Conservation (phyloP, 1,284 basidiomycete species). For the Prillingera fragicola region DNA sequence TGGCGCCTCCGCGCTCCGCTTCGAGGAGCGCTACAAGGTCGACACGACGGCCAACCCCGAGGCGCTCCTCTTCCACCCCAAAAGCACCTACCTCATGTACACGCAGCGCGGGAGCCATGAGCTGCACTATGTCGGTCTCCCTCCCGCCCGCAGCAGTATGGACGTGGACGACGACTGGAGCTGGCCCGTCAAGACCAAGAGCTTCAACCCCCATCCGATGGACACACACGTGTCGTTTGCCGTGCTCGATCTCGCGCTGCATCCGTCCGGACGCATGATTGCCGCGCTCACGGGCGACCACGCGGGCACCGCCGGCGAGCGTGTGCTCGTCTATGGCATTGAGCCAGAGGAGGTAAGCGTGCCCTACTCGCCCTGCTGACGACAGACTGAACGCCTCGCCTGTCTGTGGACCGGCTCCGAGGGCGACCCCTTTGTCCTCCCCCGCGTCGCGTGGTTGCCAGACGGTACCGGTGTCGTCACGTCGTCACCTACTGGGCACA, state of each 20-base stretch:
- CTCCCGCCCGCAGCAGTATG: conserved; percentile 2
- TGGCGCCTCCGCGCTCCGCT: conserved; percentile 34
- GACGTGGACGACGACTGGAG: conserved; percentile 1
- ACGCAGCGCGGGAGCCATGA: conserved; percentile 37
- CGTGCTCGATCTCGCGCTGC: conserved; percentile 57
- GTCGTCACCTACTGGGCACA: conserved; percentile 38
- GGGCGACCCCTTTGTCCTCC: conserved; percentile 44
- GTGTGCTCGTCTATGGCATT: conserved; percentile 36
- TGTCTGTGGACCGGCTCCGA: conserved; percentile 43
- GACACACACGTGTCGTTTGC: conserved; percentile 51
- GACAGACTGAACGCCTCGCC: conserved; percentile 33
- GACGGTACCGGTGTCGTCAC: conserved; percentile 41
- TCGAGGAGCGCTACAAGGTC: conserved; percentile 25
- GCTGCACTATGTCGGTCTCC: conserved; percentile 30
- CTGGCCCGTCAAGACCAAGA: conserved; percentile 29
- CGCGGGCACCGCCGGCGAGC: conserved; percentile 34
- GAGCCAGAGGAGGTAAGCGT: conserved; percentile 30
- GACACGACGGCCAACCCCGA: conserved; percentile 43
- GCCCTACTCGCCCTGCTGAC: conserved; percentile 1
- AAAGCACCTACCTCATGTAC: conserved; percentile 32
- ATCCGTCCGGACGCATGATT: conserved; percentile 41
- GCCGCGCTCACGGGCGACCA: conserved; percentile 48
- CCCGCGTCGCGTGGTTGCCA: conserved; percentile 46
- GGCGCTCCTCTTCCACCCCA: conserved; percentile 38
- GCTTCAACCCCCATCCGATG: conserved; percentile 44